These are phyloP conservation scores for Emergomyces africanus DNA, from an alignment of 2,329 filamentous ascomycete genomes.

Conservation along the genomic window DNA sequence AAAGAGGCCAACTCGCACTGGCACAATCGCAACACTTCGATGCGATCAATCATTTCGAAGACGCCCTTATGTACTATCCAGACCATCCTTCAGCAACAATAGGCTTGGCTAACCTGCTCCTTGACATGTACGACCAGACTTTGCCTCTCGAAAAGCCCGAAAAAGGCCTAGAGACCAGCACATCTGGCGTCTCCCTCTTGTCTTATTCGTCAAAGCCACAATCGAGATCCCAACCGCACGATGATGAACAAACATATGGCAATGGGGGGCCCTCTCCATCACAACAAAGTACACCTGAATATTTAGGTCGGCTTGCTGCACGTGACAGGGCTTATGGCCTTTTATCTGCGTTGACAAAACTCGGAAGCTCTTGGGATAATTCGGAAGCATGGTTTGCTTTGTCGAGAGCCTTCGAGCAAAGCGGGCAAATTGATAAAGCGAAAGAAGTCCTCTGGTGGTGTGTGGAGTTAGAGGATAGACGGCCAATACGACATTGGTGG, in stretches of 20 bases:
- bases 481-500: conserved; percentile 66
- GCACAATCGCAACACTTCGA: conserved; percentile 51
- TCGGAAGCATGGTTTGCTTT: conserved; percentile 89
- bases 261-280: conserved; percentile 1
- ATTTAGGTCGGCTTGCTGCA: conserved; percentile 72
- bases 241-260: neutral
- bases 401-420: conserved; percentile 75
- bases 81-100: conserved; percentile 73
- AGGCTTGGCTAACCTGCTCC: conserved; percentile 68
- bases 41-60: conserved; percentile 68
- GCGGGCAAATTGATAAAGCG: conserved; percentile 72
- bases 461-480: conserved; percentile 80
- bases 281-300: conserved; percentile 46
- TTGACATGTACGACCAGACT: conserved; percentile 63
- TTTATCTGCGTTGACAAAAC: conserved; percentile 68
- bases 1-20: conserved; percentile 57
- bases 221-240: neutral
- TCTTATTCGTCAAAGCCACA: conserved; percentile 12
- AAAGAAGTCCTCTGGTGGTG: conserved; percentile 97
- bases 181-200: conserved; percentile 16
- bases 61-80: conserved; percentile 63
- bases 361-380: conserved; percentile 79
- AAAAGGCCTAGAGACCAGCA: conserved; percentile 16
- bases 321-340: conserved; percentile 80
- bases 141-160: conserved; percentile 23